phyloP scores from a whole-genome alignment of 192 early-diverging fungal genomes.

The Backusella tuberculispora region DNA sequence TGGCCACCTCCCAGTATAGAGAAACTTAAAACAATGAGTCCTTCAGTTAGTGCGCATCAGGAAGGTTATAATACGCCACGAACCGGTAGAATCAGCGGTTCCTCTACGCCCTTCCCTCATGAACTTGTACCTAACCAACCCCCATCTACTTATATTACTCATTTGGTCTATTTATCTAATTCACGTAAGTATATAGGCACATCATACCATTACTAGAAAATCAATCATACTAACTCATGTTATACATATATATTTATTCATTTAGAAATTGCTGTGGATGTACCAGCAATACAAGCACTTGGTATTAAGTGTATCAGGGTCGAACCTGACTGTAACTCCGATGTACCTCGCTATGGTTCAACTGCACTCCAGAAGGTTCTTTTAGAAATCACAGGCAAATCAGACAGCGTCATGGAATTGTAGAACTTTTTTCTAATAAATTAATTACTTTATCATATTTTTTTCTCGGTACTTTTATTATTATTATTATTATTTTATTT shows the following conservation, averaged over 20 bases:
- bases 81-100: neutral
- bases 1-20: slow-evolving; percentile 31
- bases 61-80: slow-evolving; percentile 23
- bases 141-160: slow-evolving; percentile 49
- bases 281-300: slow-evolving; percentile 44
- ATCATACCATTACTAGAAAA: neutral
- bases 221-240: neutral
- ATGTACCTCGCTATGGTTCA: slow-evolving; percentile 21
- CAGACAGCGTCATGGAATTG: neutral
- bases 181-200: slow-evolving; percentile 38
- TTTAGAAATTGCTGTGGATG: slow-evolving; percentile 46
- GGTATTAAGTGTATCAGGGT: slow-evolving; percentile 50
- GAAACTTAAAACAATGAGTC: neutral
- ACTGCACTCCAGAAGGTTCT: slow-evolving; percentile 14
- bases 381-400: slow-evolving; percentile 8
- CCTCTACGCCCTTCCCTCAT: slow-evolving; percentile 16
- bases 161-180: slow-evolving; percentile 56
- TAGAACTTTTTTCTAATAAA: too few species aligned
- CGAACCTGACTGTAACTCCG: slow-evolving; percentile 10
- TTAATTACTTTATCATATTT: too few species aligned
- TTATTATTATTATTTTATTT: too few species aligned
- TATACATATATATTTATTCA: neutral
- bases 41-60: neutral
- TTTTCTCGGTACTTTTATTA: neutral
- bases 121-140: slow-evolving; percentile 31